Conservation (phyloP, 1,284 basidiomycete species). For the Moesziomyces antarcticus region DNA sequence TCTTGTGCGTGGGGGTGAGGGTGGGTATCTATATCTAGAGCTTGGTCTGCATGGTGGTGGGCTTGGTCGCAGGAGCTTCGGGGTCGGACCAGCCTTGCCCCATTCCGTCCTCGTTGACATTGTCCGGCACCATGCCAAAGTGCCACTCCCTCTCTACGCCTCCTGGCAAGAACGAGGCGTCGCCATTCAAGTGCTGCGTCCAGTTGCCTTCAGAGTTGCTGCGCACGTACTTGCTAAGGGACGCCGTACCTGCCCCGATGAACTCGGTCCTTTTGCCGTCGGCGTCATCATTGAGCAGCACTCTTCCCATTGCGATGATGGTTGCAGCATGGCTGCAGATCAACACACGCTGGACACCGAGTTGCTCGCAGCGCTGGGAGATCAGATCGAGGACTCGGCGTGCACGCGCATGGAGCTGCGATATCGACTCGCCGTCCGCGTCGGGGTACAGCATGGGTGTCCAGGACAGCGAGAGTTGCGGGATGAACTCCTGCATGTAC, state of each 20-base stretch:
- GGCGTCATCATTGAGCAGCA: conserved; percentile 72
- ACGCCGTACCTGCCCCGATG: conserved; percentile 61
- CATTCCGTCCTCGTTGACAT: conserved; percentile 59
- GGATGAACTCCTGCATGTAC: conserved; percentile 79
- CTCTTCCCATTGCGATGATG: conserved; percentile 76
- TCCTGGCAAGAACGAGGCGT: conserved; percentile 67
- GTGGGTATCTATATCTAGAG: conserved; percentile 11
- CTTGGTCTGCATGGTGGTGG: conserved; percentile 14
- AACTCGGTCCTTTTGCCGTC: conserved; percentile 64
- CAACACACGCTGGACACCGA: conserved; percentile 72
- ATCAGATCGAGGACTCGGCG: conserved; percentile 71
- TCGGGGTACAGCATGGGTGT: conserved; percentile 76
- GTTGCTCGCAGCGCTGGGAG: conserved; percentile 36
- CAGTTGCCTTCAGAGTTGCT: conserved; percentile 15
- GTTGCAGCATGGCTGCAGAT: conserved; percentile 84
- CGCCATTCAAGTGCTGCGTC: conserved; percentile 55
- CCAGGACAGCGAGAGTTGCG: conserved; percentile 70
- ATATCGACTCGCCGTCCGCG: conserved; percentile 78
- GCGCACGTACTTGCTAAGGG: conserved; percentile 54
- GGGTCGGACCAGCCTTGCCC: conserved; percentile 50
- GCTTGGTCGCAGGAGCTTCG: conserved; percentile 17
- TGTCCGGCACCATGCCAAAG: conserved; percentile 49
- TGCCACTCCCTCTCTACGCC: conserved; percentile 81
- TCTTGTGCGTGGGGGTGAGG: too few species aligned
- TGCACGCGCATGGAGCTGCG: conserved; percentile 75